Evolutionary conservation across 1,284 basidiomycete genomes (phyloP).

Genomic region (Mycosarcoma maydis): DNA sequence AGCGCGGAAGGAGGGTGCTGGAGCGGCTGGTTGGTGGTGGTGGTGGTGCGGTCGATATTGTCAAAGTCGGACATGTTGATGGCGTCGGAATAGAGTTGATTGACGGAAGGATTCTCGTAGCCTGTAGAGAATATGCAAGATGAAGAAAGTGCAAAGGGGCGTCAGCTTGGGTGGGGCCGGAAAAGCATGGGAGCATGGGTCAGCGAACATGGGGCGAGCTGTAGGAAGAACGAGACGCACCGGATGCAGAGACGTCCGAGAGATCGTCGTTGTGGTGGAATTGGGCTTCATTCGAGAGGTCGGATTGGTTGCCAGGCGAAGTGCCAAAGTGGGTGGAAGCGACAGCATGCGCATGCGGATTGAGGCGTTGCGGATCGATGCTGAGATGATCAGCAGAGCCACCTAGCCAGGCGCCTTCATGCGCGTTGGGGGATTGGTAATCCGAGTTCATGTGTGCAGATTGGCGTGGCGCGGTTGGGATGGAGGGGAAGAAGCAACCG

Average conservation of each 20-base stretch:
- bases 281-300: constrained; percentile 50
- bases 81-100: constrained; percentile 32
- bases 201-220: not conserved
- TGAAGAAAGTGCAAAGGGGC: not conserved
- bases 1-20: constrained; percentile 23
- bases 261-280: constrained; percentile 34
- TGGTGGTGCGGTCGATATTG: constrained; percentile 9
- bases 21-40: not conserved
- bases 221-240: constrained; percentile 6
- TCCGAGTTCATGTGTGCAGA: constrained; percentile 25
- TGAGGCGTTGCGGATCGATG: constrained; percentile 9
- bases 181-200: too few species aligned
- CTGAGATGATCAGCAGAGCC: constrained; percentile 10
- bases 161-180: too few species aligned
- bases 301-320: constrained; percentile 42
- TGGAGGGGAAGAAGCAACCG: too few species aligned
- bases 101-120: constrained; percentile 25
- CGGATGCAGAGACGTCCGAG: constrained; percentile 29
- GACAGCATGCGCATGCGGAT: constrained; percentile 14
- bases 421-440: constrained; percentile 25
- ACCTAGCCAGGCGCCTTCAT: constrained; percentile 41
- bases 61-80: constrained; percentile 30
- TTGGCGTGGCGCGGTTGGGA: not conserved
- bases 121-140: not conserved
- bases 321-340: constrained; percentile 22